A percentile compares a stretch with the other conserved stretches of the same genome.
These are phyloP conservation scores for Diplocarpon mali DNA, from an alignment of 2,329 filamentous ascomycete genomes.

Conservation along the genomic window DNA sequence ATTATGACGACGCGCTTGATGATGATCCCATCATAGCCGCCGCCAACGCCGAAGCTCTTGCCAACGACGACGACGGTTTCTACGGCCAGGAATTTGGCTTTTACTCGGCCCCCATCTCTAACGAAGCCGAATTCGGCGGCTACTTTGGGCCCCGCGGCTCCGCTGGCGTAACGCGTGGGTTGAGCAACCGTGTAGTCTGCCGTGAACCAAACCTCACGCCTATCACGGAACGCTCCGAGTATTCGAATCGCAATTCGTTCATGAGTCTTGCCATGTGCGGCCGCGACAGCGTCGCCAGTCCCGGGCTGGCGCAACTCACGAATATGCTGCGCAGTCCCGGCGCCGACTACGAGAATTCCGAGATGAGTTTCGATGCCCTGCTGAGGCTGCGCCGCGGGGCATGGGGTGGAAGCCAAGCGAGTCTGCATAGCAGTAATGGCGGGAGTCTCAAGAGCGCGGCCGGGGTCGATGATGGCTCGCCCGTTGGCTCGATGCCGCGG, in stretches of 20 bases:
- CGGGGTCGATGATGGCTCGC: constrained; percentile 20
- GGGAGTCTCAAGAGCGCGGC: constrained; percentile 27
- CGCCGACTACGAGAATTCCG: constrained; percentile 32
- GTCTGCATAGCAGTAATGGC: constrained; percentile 44
- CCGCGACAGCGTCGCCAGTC: constrained; percentile 46
- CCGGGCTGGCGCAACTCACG: constrained; percentile 68
- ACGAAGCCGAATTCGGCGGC: constrained; percentile 54
- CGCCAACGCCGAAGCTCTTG: constrained; percentile 86
- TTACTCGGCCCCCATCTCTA: constrained; percentile 53
- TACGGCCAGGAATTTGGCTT: constrained; percentile 97
- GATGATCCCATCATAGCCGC: constrained; percentile 91
- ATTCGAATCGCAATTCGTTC: constrained; percentile 86
- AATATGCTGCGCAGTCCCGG: constrained; percentile 43
- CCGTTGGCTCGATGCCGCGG: constrained; percentile 17
- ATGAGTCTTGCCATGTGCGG: constrained; percentile 41
- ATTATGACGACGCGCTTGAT: constrained; percentile 55
- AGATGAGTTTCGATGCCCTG: constrained; percentile 64
- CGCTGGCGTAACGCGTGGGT: constrained; percentile 47
- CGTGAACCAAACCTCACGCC: constrained; percentile 88
- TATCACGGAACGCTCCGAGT: constrained; percentile 92
- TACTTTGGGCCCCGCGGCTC: constrained; percentile 74
- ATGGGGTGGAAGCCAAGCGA: constrained; percentile 73
- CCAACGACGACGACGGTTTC: constrained; percentile 85
- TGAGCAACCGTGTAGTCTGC: constrained; percentile 63
- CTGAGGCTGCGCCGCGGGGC: constrained; percentile 59